Evolutionary conservation across 768 basidiomycete species (phyloP).

Genomic region (Russula lepida): DNA sequence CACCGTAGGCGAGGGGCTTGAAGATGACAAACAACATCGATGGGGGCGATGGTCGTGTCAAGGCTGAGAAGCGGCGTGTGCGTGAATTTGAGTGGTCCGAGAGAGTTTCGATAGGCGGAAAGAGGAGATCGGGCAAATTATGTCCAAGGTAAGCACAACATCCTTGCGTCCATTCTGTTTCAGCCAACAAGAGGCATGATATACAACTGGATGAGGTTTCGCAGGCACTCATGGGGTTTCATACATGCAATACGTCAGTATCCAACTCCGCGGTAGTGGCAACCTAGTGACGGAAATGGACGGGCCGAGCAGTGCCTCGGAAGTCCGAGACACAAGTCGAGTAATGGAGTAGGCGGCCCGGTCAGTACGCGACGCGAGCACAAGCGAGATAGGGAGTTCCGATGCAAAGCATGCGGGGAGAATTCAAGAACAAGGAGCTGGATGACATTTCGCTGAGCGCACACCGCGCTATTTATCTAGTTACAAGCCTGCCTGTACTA

Average conservation of each 20-base stretch:
- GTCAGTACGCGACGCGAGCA: too few species aligned
- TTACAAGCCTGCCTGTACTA: too few species aligned
- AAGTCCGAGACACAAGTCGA: too few species aligned
- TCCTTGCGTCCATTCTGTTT: neutral
- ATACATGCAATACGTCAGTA: conserved; percentile 35
- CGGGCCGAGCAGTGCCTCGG: too few species aligned
- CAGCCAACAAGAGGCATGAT: neutral
- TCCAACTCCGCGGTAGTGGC: conserved; percentile 27
- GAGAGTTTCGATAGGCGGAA: conserved; percentile 62
- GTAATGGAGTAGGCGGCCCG: too few species aligned
- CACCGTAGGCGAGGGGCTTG: conserved; percentile 10
- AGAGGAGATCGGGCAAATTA: conserved; percentile 59
- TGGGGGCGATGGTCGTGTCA: neutral
- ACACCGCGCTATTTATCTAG: too few species aligned
- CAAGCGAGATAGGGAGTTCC: too few species aligned
- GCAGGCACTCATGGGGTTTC: conserved; percentile 35
- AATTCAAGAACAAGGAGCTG: too few species aligned
- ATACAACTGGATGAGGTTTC: conserved; percentile 49
- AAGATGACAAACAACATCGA: neutral
- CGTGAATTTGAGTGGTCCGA: conserved; percentile 62
- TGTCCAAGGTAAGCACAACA: conserved; percentile 53
- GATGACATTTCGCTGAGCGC: too few species aligned
- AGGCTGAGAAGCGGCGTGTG: conserved; percentile 33
- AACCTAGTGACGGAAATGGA: too few species aligned
- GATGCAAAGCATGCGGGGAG: too few species aligned